A percentile compares a stretch with the other conserved stretches of the same genome.
Conservation (phyloP, 2,329 filamentous ascomycete species). For the Apiospora saccharicola region DNA sequence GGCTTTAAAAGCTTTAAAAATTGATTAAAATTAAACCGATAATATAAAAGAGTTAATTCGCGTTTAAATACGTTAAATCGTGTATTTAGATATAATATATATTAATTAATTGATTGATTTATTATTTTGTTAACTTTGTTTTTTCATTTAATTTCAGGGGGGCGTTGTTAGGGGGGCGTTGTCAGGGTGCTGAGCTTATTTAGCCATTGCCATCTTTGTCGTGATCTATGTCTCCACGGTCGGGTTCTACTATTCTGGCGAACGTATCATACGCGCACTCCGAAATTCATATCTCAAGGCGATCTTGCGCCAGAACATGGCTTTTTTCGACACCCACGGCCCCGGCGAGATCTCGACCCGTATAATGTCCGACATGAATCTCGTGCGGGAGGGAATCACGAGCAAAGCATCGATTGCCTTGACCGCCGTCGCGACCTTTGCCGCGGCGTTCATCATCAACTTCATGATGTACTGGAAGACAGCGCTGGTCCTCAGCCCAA, state of each 20-base stretch:
- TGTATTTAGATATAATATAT: no score
- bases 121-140: no score
- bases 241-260: slow-evolving; percentile 34
- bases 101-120: no score
- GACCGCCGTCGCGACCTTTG: neutral
- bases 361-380: slow-evolving; percentile 32
- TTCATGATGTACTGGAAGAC: slow-evolving; percentile 1
- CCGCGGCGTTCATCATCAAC: neutral
- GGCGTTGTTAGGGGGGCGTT: no score
- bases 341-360: slow-evolving; percentile 33
- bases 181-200: no score
- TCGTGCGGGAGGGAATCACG: slow-evolving; percentile 31
- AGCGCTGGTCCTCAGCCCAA: neutral
- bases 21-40: no score
- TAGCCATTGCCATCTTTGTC: slow-evolving; percentile 31
- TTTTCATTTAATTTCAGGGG: no score
- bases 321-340: slow-evolving; percentile 35
- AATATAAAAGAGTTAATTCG: no score
- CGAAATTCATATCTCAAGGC: slow-evolving; percentile 33
- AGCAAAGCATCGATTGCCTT: slow-evolving; percentile 28
- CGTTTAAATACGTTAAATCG: no score
- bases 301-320: slow-evolving; percentile 37
- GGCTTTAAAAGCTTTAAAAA: no score
- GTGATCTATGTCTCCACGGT: slow-evolving; percentile 32
- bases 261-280: slow-evolving; percentile 29